Evolutionary conservation across 78 protist genomes (phyloP).

Genomic region (Dictyostelium firmibasis): DNA sequence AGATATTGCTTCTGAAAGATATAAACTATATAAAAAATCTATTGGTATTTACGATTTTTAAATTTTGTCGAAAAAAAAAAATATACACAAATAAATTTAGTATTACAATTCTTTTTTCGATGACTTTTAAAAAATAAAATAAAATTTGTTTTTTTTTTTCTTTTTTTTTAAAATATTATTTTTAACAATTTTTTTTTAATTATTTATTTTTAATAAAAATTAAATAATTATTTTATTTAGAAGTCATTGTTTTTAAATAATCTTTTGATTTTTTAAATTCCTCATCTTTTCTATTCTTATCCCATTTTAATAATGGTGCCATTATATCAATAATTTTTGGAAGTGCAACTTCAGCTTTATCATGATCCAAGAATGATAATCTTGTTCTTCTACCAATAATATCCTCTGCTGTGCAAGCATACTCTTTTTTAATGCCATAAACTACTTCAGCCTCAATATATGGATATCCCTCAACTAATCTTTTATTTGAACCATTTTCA

Average conservation of each 20-base stretch:
- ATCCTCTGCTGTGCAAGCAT: constrained; percentile 88
- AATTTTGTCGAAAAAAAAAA: neutral
- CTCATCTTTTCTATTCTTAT: constrained; percentile 1
- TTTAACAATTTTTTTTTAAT: neutral
- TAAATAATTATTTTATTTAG: neutral
- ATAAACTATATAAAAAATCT: constrained; percentile 28
- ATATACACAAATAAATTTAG: neutral
- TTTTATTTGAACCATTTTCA: constrained; percentile 3
- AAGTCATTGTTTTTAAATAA: constrained; percentile 64
- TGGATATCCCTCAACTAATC: constrained; percentile 77
- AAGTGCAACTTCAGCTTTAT: constrained; percentile 45
- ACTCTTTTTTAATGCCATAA: constrained; percentile 78
- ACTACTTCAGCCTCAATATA: constrained; percentile 92
- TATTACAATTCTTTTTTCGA: neutral
- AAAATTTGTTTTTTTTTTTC: neutral
- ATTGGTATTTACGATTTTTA: neutral
- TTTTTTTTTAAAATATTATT: neutral
- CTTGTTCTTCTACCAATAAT: constrained; percentile 92
- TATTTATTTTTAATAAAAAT: neutral
- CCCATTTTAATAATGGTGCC: constrained; percentile 77
- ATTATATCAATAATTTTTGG: constrained; percentile 75
- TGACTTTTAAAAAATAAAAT: neutral
- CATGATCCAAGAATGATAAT: constrained; percentile 90
- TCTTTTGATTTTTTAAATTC: constrained; percentile 41
- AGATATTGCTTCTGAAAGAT: constrained; percentile 69